Conservation (phyloP, 495 filamentous ascomycete genomes). For the Aspergillus saccharolyticus region DNA sequence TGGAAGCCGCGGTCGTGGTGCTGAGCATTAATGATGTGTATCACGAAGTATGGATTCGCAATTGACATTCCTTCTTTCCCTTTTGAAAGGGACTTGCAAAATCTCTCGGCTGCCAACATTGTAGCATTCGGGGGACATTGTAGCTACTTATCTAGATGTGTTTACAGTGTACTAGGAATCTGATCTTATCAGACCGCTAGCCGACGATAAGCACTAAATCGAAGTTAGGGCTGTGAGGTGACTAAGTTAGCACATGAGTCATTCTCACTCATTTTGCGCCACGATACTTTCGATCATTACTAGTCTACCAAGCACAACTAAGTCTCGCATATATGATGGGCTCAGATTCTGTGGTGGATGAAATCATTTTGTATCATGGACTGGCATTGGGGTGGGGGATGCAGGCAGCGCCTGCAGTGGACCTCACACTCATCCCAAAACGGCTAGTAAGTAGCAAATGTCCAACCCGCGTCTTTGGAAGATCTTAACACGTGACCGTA, state of each 20-base stretch:
- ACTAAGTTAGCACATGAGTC: not conserved
- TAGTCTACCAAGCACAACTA: too few species aligned
- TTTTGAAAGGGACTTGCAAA: too few species aligned
- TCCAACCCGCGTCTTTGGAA: too few species aligned
- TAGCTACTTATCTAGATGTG: not conserved
- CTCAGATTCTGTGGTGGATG: too few species aligned
- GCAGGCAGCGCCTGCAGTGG: too few species aligned
- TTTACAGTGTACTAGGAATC: not conserved
- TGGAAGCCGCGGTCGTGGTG: not conserved
- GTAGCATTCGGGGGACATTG: not conserved
- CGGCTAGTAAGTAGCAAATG: too few species aligned
- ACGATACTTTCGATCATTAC: too few species aligned
- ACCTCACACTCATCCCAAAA: too few species aligned
- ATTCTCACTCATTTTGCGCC: not conserved
- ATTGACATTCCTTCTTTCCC: too few species aligned
- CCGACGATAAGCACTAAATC: not conserved
- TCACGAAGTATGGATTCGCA: not conserved
- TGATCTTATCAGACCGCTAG: not conserved
- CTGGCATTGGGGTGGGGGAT: too few species aligned
- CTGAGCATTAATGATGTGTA: not conserved
- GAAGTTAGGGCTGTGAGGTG: not conserved
- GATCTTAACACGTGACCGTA: not conserved
- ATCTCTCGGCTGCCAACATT: not conserved
- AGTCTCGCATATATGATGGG: too few species aligned
- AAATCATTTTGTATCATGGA: too few species aligned